A percentile compares a stretch with the other conserved stretches of the same genome.
These are phyloP conservation scores for Annulohypoxylon moriforme DNA, from an alignment of 495 filamentous ascomycete species.

Conservation along the genomic window DNA sequence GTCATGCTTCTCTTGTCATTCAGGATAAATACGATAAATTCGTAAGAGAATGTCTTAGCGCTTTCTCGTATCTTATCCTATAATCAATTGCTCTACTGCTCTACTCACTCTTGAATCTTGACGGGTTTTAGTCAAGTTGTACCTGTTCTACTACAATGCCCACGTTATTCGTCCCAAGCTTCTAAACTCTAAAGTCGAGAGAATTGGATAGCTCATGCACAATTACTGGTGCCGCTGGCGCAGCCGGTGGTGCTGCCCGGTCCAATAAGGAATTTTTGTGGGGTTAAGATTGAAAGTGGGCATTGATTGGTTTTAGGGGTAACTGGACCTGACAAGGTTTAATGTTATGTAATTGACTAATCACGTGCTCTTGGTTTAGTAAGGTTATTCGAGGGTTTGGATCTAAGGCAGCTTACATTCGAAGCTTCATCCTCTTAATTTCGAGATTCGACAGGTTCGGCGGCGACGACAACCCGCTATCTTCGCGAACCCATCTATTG, in stretches of 20 bases:
- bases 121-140: not conserved
- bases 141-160: not conserved
- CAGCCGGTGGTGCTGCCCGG: slow-evolving; percentile 8
- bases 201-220: slow-evolving; percentile 28
- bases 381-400: slow-evolving; percentile 29
- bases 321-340: no score
- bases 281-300: not conserved
- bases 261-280: slow-evolving; percentile 24
- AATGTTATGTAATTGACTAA: slow-evolving; percentile 18
- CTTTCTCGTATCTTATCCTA: not conserved
- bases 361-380: slow-evolving; percentile 30
- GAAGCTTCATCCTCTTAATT: slow-evolving; percentile 20
- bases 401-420: slow-evolving; percentile 20
- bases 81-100: not conserved
- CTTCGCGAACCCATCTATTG: slow-evolving; percentile 11
- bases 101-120: not conserved
- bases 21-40: slow-evolving; percentile 15
- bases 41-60: not conserved
- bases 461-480: slow-evolving; percentile 32
- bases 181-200: not conserved
- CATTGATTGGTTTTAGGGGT: slow-evolving; percentile 17
- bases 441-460: slow-evolving; percentile 33
- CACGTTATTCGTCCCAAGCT: not conserved
- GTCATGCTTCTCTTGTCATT: slow-evolving; percentile 5
- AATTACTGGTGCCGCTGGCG: slow-evolving; percentile 14